These are phyloP conservation scores for Gracilaria gracilis DNA, from an alignment of 23 red algal species.

Conservation along the genomic window DNA sequence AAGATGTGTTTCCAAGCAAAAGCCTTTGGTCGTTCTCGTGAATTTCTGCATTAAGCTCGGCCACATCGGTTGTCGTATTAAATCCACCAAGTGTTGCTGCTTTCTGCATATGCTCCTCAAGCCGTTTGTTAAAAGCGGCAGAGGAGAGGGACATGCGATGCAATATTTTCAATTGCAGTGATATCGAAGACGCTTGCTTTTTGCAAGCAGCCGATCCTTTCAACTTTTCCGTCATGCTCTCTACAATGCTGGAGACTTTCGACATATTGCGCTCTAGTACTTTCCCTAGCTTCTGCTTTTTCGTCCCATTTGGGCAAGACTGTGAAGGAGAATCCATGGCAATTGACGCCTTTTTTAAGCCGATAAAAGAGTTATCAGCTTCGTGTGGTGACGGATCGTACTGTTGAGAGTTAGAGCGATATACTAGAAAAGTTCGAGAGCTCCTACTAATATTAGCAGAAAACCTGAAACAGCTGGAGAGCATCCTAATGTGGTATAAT, in stretches of 20 bases:
- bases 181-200: not conserved
- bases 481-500: no score
- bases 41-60: no score
- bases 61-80: no score
- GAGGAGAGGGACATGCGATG: not conserved
- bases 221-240: conserved; percentile 1
- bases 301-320: not conserved
- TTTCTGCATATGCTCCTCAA: not conserved
- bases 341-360: not conserved
- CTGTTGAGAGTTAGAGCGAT: not conserved
- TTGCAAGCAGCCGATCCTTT: not conserved
- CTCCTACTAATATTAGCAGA: not conserved
- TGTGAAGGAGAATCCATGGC: not conserved
- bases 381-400: no score
- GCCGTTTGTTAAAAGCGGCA: not conserved
- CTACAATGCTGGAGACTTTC: not conserved
- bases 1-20: no score
- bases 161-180: conserved; percentile 3
- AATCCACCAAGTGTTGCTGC: not conserved
- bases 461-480: conserved; percentile 33
- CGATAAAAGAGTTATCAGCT: not conserved
- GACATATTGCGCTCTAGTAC: not conserved
- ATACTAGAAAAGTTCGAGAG: not conserved
- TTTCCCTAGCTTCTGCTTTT: conserved; percentile 10
- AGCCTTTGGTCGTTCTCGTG: not conserved